Conservation (phyloP, 345 rosid species). For the Odontarrhena argentea region DNA sequence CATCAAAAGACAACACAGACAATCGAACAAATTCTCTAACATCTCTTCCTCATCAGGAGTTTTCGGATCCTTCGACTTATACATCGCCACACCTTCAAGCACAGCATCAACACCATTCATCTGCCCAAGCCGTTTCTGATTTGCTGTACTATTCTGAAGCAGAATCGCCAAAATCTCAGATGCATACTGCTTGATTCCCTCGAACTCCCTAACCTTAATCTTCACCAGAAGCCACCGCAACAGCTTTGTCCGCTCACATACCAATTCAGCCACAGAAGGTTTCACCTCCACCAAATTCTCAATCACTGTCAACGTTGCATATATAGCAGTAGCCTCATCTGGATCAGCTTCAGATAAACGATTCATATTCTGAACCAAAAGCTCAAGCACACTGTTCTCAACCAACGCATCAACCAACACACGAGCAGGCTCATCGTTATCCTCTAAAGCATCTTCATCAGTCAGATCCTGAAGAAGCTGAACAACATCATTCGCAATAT, state of each 20-base stretch:
- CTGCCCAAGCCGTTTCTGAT: constrained; percentile 89
- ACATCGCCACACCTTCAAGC: constrained; percentile 90
- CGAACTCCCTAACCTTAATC: constrained; percentile 85
- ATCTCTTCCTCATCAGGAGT: constrained; percentile 92
- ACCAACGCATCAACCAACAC: constrained; percentile 68
- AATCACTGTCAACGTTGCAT: constrained; percentile 70
- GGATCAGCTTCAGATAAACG: constrained; percentile 76
- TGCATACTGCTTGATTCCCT: constrained; percentile 87
- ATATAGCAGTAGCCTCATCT: constrained; percentile 80
- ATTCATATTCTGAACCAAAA: constrained; percentile 86
- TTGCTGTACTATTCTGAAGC: constrained; percentile 76
- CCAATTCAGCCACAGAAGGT: constrained; percentile 84
- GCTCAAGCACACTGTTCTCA: constrained; percentile 85
- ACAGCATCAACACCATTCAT: constrained; percentile 97
- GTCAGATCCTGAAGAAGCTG: constrained; percentile 88
- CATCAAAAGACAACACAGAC: constrained; percentile 90
- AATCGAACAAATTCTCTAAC: constrained; percentile 91
- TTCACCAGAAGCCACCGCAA: constrained; percentile 77
- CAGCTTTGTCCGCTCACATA: constrained; percentile 83
- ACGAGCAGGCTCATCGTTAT: constrained; percentile 82
- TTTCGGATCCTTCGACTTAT: constrained; percentile 91
- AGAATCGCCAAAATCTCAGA: constrained; percentile 92
- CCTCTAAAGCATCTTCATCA: constrained; percentile 87
- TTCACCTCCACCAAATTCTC: constrained; percentile 96
- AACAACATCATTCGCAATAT: constrained; percentile 87